Base-by-base conservation (phyloP, 192 early-diverging fungal species). In the Funneliformis geosporum region DNA sequence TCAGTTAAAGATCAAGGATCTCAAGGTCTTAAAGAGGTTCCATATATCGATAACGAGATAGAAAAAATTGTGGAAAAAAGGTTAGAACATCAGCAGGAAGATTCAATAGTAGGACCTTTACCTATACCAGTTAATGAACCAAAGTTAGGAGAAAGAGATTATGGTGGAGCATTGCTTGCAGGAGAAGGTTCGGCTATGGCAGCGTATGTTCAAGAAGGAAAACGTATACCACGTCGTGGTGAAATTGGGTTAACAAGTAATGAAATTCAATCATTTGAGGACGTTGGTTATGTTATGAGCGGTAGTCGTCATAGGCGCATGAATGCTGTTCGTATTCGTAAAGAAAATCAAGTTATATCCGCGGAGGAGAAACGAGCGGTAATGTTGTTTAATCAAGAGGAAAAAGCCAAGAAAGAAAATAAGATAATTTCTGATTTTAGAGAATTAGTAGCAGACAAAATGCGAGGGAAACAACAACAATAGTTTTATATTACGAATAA, bases 191-290 rank as follows among this genome's bases (percentile, higher is more conserved):
- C 94, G 1, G 95, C 96, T 1, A 95, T 96, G 93, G 94, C 94
- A 0, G 90, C 93, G 0, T 98, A 93, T 85, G 91, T 97, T 38
- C 93, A 96, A 77, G 90, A 93, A 64, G 96, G 96, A 43, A 96
- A 98, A 82, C 94, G 97, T 79, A 97, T 99, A 79, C 97, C 97
- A 4, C 93, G 96, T 69, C 93, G 97, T 86, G 98, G 97, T 87
- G 98, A 99, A 85, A 96, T 99, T 85, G 97, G 97, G 62, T 83
- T 97, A 25, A 90, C 92, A 80, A 91, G 93, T 73, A 83, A 93
- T 43, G 86, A 96, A 84, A 99, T 99, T 83, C 89, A 91, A 73
- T 82, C 90, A 21, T 95, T 90, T 82, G 98, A 99, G 83, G 82
- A 85, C 28, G 92, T 91, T 4, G 98, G 98, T 38, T 99, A 92